phyloP scores from a whole-genome alignment of 345 rosid species.

The Corchorus olitorius region DNA sequence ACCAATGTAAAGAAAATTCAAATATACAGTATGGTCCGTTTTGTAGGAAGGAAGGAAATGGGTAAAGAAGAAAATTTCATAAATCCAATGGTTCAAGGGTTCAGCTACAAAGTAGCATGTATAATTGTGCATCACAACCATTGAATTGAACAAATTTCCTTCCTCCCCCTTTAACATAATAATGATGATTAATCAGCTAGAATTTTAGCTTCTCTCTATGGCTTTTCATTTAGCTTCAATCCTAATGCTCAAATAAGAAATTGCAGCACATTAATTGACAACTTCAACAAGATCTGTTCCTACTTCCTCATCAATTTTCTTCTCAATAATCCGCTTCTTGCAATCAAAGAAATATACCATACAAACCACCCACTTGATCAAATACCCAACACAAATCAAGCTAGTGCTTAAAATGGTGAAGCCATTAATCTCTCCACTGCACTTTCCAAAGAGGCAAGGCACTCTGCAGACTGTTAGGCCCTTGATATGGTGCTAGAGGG shows the following conservation, averaged over 20 bases:
- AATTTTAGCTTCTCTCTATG: not conserved
- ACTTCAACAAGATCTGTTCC: not conserved
- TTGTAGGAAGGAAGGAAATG: too few species aligned
- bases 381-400: constrained; percentile 36
- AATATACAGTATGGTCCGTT: too few species aligned
- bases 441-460: constrained; percentile 31
- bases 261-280: not conserved
- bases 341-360: constrained; percentile 42
- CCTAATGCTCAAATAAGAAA: not conserved
- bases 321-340: constrained; percentile 29
- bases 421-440: constrained; percentile 25
- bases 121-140: too few species aligned
- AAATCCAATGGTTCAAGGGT: too few species aligned
- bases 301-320: constrained; percentile 39
- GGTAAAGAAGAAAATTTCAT: too few species aligned
- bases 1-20: too few species aligned
- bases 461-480: too few species aligned
- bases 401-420: constrained; percentile 21
- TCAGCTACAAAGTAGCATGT: too few species aligned
- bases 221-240: not conserved
- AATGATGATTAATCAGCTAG: too few species aligned
- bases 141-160: too few species aligned
- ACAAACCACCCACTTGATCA: constrained; percentile 49
- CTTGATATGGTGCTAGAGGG: too few species aligned
- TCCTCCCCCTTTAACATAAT: too few species aligned